Evolutionary conservation across 768 basidiomycete genomes (phyloP).

Genomic region (Calocybe cyanea): DNA sequence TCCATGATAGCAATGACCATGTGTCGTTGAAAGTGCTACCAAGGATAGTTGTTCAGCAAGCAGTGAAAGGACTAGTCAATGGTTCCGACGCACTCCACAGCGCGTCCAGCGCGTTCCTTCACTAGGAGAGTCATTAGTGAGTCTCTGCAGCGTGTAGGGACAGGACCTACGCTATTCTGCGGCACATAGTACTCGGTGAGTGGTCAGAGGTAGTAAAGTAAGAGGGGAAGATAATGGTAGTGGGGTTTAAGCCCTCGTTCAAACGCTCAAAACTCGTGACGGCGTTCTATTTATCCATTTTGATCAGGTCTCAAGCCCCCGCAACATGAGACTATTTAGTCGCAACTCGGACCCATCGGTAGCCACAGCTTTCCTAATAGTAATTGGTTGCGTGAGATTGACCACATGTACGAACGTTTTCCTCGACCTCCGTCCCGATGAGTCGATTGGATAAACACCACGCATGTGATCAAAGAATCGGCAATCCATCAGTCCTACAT

Average conservation of each 20-base stretch:
- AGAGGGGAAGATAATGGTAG: not conserved
- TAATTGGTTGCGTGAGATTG: slow-evolving; percentile 26
- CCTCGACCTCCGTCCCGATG: slow-evolving; percentile 32
- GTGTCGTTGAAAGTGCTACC: slow-evolving; percentile 78
- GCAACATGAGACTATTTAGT: slow-evolving; percentile 26
- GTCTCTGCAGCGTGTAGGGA: too few species aligned
- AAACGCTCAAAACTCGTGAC: not conserved
- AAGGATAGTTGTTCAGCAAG: not conserved
- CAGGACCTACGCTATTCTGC: slow-evolving; percentile 65
- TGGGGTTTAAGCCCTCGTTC: slow-evolving; percentile 1
- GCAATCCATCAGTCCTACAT: slow-evolving; percentile 5
- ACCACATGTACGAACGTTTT: slow-evolving; percentile 31
- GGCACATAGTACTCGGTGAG: slow-evolving; percentile 51
- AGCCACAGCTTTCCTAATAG: slow-evolving; percentile 27
- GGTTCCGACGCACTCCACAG: slow-evolving; percentile 50
- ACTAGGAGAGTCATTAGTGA: slow-evolving; percentile 29
- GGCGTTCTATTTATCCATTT: slow-evolving; percentile 16
- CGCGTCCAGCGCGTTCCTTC: slow-evolving; percentile 74
- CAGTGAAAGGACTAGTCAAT: too few species aligned
- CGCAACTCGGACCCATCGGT: slow-evolving; percentile 24
- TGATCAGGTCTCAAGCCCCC: slow-evolving; percentile 13
- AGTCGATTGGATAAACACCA: slow-evolving; percentile 17
- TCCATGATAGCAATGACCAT: slow-evolving; percentile 71
- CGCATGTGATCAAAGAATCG: slow-evolving; percentile 27
- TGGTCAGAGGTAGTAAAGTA: not conserved